These are phyloP conservation scores for Lachnellula suecica DNA, from an alignment of 2,329 filamentous ascomycete genomes.

Conservation along the genomic window DNA sequence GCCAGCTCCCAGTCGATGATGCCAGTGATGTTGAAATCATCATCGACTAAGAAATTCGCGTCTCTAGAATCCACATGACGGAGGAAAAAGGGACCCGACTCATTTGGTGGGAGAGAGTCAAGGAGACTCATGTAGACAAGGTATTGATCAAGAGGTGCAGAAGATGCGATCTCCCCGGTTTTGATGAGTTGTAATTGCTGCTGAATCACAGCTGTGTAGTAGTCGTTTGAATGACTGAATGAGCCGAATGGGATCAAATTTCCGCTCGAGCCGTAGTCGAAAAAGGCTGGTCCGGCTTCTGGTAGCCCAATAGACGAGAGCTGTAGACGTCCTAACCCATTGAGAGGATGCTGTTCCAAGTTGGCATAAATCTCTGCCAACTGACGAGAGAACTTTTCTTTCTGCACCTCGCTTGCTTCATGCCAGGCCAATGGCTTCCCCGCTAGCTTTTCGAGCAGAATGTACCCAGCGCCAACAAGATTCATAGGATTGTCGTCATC, in stretches of 20 bases:
- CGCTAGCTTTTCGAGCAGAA: conserved; percentile 42
- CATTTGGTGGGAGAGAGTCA: conserved; percentile 1
- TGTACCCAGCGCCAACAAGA: conserved; percentile 37
- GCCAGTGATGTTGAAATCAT: conserved; percentile 31
- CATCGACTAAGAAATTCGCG: conserved; percentile 46
- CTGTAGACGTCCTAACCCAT: neutral
- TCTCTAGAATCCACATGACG: conserved; percentile 49
- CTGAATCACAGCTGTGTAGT: conserved; percentile 6
- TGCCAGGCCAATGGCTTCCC: conserved; percentile 37
- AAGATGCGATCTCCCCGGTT: neutral
- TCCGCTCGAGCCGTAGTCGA: neutral
- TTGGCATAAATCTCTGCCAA: conserved; percentile 22
- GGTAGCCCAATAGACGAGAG: neutral
- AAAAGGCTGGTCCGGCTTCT: neutral
- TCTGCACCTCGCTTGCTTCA: conserved; percentile 26
- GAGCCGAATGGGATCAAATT: conserved; percentile 1
- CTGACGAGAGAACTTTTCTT: conserved; percentile 26
- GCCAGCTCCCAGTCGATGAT: conserved; percentile 39
- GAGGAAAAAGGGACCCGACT: conserved; percentile 38
- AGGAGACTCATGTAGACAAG: conserved; percentile 5
- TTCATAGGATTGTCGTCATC: conserved; percentile 31
- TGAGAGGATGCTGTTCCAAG: neutral
- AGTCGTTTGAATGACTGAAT: conserved; percentile 3
- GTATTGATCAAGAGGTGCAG: conserved; percentile 5
- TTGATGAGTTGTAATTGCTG: conserved; percentile 2